Evolutionary conservation across 495 filamentous ascomycete genomes (phyloP).

Genomic region (Neurospora sublineolata): DNA sequence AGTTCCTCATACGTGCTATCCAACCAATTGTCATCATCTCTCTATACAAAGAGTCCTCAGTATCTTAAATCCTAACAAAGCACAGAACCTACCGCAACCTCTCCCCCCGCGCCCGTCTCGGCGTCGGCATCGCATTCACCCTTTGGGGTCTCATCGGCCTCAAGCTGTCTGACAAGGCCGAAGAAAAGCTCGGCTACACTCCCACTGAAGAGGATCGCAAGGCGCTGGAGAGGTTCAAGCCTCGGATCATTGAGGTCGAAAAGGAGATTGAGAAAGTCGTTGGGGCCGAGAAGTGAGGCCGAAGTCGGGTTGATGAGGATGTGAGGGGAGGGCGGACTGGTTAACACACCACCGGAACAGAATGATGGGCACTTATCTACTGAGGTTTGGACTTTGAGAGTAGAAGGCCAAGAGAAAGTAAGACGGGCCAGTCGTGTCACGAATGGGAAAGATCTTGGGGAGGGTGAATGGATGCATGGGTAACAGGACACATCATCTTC

Average conservation of each 20-base stretch:
- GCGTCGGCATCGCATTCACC: conserved; percentile 30
- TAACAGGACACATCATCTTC: neutral
- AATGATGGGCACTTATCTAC: neutral
- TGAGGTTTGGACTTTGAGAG: neutral
- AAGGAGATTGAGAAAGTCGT: conserved; percentile 3
- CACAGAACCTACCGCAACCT: conserved; percentile 25
- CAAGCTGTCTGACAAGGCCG: conserved; percentile 27
- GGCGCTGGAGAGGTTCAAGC: conserved; percentile 24
- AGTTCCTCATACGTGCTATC: too few relatives aligned
- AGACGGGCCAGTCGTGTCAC: neutral
- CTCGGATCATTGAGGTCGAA: conserved; percentile 29
- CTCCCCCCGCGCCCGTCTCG: conserved; percentile 23
- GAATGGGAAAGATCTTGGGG: too few relatives aligned
- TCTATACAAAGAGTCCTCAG: too few relatives aligned
- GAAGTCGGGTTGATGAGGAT: neutral
- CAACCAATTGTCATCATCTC: too few relatives aligned
- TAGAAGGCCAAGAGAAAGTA: neutral
- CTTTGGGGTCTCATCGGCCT: conserved; percentile 34
- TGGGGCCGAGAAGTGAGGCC: neutral
- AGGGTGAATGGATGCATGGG: neutral
- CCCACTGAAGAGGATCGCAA: conserved; percentile 35
- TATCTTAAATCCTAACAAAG: too few relatives aligned
- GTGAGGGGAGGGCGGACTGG: neutral
- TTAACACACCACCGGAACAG: neutral
- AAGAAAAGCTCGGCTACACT: conserved; percentile 30